Evolutionary conservation across 805 yeast genomes (phyloP).

Genomic region (Isabelozyma rhagii): DNA sequence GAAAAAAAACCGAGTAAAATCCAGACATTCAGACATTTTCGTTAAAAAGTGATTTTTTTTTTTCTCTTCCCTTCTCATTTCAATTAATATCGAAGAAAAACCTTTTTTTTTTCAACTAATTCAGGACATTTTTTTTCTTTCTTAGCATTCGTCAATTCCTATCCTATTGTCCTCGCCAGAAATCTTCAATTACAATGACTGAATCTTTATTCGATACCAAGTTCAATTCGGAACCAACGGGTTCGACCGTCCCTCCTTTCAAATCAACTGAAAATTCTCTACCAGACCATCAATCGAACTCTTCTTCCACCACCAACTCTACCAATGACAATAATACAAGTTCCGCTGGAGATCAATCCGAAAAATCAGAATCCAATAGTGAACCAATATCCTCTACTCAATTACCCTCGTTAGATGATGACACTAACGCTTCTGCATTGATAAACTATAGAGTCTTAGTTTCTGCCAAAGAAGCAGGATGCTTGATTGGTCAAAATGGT

Average conservation of each 20-base stretch:
- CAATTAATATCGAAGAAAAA: not conserved
- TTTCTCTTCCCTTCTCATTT: not conserved
- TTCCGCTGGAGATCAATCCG: not conserved
- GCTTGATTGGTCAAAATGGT: constrained; percentile 85
- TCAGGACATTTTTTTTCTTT: not conserved
- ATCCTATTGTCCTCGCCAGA: not conserved
- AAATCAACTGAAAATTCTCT: not conserved
- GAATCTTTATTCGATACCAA: constrained; percentile 34
- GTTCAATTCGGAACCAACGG: constrained; percentile 16
- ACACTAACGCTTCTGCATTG: constrained; percentile 25
- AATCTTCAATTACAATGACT: constrained; percentile 15
- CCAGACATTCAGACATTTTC: not conserved
- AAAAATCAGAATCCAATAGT: not conserved
- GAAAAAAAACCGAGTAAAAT: not conserved
- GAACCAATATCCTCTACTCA: constrained; percentile 10
- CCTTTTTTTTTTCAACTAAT: not conserved
- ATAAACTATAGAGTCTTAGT: constrained; percentile 57
- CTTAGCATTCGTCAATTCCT: not conserved
- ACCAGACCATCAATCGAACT: not conserved
- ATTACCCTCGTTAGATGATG: constrained; percentile 26
- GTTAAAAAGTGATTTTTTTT: too few relatives aligned
- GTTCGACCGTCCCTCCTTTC: constrained; percentile 2
- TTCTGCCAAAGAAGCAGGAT: constrained; percentile 84
- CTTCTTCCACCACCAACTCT: not conserved
- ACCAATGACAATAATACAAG: not conserved